Base-by-base conservation (phyloP, 441 rosid genomes). In the Populus tomentosa region DNA sequence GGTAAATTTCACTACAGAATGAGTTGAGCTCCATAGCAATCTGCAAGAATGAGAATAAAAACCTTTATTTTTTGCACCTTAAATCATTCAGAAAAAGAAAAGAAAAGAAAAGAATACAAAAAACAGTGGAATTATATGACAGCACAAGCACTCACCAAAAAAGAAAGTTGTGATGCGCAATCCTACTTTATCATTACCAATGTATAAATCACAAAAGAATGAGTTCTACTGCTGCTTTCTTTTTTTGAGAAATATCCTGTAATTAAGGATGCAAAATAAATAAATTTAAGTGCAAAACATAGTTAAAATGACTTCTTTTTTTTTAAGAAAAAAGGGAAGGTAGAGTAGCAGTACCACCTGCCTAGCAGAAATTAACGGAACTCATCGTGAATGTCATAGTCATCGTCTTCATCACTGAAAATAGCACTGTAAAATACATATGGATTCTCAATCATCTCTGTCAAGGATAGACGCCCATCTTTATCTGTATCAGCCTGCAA, bases 351-450 rank as follows among this genome's bases (percentile, higher is more conserved):
- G 32, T 30, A 30, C 32, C 32, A 30, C 32, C 32, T 84, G 80
- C 91, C 76, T 75, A 30, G 42, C 20, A 14, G 32, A 77, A 76
- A 75, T 84, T 84, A 94, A 75, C 97, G 96, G 85, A 95, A 92
- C 84, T 93, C 99, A 6, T 95, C 98, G 3, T 93, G 97, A 75
- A 72, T 77, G 72, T 86, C 86, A 75, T 89, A 89, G 62, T 30
- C 32, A 3, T 92, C 95, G 20, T 82, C 93, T 38, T 90, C 97
- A 1, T 93, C 95, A 2, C 68, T 88, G 83, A 95, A 95, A 59
- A 95, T 87, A 59, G 99, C 97, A 83, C 94, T 92, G 75, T 95
- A 95, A 82, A 95, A 95, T 77, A 91, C 98, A 38, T 91, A 94
- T 2, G 99, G 98, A 80, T 89, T 91, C 73, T 92, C 97, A 69